Conservation (phyloP, 2,329 filamentous ascomycete genomes). For the Pseudocercospora crystallina region DNA sequence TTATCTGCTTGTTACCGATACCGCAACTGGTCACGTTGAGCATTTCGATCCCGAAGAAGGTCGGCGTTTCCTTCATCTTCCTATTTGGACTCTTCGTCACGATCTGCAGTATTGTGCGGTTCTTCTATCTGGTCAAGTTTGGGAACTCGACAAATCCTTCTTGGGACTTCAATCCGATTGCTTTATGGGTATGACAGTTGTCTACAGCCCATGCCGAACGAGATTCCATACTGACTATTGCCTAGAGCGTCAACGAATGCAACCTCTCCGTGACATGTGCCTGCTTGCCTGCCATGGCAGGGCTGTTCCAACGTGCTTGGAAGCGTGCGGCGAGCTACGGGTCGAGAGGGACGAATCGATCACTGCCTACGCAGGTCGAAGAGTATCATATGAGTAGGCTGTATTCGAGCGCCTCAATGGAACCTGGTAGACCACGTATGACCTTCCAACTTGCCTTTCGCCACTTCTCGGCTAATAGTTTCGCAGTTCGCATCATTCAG, state of each 20-base stretch:
- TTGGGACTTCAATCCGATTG: constrained; percentile 13
- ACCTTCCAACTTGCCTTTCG: too few species aligned
- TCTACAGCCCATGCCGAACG: too few species aligned
- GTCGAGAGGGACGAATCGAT: neutral
- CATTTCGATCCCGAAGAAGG: constrained; percentile 3
- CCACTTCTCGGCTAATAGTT: too few species aligned
- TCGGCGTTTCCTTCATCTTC: constrained; percentile 11
- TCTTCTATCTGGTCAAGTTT: constrained; percentile 5
- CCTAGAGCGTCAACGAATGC: constrained; percentile 16
- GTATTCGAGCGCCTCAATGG: too few species aligned
- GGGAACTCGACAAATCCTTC: constrained; percentile 9
- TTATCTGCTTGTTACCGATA: constrained; percentile 21
- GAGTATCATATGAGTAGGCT: too few species aligned
- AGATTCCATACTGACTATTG: too few species aligned
- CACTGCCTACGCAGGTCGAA: too few species aligned
- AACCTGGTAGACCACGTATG: too few species aligned
- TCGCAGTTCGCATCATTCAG: too few species aligned
- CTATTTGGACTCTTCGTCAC: constrained; percentile 16
- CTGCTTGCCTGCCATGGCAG: constrained; percentile 14
- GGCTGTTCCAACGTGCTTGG: constrained; percentile 9
- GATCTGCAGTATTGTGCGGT: constrained; percentile 12
- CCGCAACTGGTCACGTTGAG: constrained; percentile 1
- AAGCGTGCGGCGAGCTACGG: neutral
- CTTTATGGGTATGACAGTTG: constrained; percentile 13
- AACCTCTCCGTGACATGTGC: constrained; percentile 16